Conservation (phyloP, 192 early-diverging fungal species). For the Coemansia interrupta region DNA sequence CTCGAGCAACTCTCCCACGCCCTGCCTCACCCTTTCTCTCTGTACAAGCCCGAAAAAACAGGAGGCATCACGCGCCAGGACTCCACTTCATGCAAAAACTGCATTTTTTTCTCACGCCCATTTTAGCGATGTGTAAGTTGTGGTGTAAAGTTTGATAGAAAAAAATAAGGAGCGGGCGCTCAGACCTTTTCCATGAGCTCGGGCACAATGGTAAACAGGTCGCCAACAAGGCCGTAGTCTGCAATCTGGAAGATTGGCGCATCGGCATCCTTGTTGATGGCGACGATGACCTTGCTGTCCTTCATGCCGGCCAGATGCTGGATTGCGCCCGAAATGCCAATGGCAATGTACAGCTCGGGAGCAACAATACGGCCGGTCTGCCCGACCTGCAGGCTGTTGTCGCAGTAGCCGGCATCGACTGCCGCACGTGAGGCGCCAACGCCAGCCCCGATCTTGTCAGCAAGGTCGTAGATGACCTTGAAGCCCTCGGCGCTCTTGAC, state of each 20-base stretch:
- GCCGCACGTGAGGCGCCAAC: slow-evolving; percentile 97
- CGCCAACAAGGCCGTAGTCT: slow-evolving; percentile 93
- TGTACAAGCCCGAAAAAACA: background rate
- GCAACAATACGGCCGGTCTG: slow-evolving; percentile 99
- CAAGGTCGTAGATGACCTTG: slow-evolving; percentile 79
- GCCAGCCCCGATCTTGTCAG: slow-evolving; percentile 90
- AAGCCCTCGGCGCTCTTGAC: slow-evolving; percentile 97
- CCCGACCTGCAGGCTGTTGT: slow-evolving; percentile 95
- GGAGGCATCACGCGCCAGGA: background rate
- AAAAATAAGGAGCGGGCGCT: background rate
- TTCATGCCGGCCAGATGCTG: slow-evolving; percentile 99
- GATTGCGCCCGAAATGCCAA: slow-evolving; percentile 96
- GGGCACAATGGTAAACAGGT: slow-evolving; percentile 89
- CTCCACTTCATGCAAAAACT: slow-evolving; percentile 1
- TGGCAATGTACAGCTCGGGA: slow-evolving; percentile 91
- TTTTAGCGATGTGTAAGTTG: too few relatives aligned
- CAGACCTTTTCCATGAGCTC: slow-evolving; percentile 88
- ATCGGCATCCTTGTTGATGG: slow-evolving; percentile 98
- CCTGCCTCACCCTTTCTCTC: background rate
- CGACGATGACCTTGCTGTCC: slow-evolving; percentile 97
- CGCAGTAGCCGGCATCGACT: slow-evolving; percentile 93
- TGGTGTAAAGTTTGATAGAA: background rate
- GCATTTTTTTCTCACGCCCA: slow-evolving; percentile 1
- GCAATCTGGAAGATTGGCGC: slow-evolving; percentile 98
- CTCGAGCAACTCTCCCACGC: slow-evolving; percentile 11